phyloP scores from a whole-genome alignment of 345 rosid genomes.

The Melaleuca quinquenervia region DNA sequence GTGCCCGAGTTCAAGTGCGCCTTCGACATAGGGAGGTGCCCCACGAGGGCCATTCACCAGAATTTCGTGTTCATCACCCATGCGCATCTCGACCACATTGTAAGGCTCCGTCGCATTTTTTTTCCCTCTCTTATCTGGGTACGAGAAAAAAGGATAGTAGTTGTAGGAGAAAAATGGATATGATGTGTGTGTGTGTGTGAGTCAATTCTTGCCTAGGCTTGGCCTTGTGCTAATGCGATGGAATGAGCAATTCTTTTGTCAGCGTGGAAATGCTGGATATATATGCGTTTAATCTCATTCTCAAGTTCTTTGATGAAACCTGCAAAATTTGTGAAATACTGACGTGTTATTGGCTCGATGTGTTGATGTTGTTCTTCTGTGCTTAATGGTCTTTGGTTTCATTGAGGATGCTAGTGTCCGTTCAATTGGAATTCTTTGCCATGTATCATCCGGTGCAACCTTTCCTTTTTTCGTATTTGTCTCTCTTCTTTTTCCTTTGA shows the following conservation, averaged over 20 bases:
- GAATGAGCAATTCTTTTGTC: background rate
- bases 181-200: background rate
- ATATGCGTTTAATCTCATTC: background rate
- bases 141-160: background rate
- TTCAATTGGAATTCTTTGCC: background rate
- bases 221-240: background rate
- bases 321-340: background rate
- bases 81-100: conserved; percentile 94
- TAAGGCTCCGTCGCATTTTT: conserved; percentile 9
- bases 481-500: background rate
- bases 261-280: background rate
- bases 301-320: background rate
- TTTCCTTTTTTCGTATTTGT: background rate
- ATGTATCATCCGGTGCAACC: background rate
- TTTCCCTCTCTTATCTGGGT: background rate
- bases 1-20: conserved; percentile 89
- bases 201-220: background rate
- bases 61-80: conserved; percentile 87
- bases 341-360: background rate
- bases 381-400: background rate
- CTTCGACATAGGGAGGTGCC: conserved; percentile 90
- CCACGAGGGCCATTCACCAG: conserved; percentile 83
- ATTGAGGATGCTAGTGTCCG: background rate
- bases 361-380: background rate
- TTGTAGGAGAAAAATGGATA: background rate